Evolutionary conservation across 129 eudicot species (phyloP), one percentile per base, ranked within the genome.

Genomic region (Tagetes erecta): DNA sequence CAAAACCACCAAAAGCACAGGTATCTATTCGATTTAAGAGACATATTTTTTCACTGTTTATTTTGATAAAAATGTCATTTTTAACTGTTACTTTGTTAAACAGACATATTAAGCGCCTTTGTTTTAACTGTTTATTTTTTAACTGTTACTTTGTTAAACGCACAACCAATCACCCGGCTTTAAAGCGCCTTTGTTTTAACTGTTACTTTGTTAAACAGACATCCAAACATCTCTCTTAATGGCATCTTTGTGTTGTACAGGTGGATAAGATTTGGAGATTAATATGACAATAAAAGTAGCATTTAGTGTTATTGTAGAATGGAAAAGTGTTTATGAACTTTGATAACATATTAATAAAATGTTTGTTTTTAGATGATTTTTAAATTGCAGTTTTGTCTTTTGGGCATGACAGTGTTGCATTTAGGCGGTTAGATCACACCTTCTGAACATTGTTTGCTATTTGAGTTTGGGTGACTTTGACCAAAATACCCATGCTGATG

Each of bases 201-300:
- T 9, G 47, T 42, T 6, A 5, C 47, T 42, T 42, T 42, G 8
- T 42, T 6, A 42, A 42, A 51, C 31, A 8, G 37, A 5, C 31
- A 56, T 56, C 37, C 37, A 56, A 56, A 56, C 37, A 30, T 3
- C 37, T 37, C 36, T 2, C n/a, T 56, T 27, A 56, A 56, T 31
- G 6, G 6, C 11, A 10, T 34, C 10, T 36, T 47, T 14, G 33
- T 37, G 40, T 49, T 14, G 55, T 64, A 63, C 77, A 78, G 77
- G 77, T 78, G 75, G 80, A 64, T 63, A 72, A 67, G 50, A 52
- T 63, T 60, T 71, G 12, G 37, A 65, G 82, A 71, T 64, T 11
- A 10, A 78, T 39, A 50, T 51, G 72, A 71, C 56, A 78, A 78
- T 71, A 71, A 78, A 71, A 71, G 49, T 49, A 14, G 14, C 12